Conservation (phyloP, 345 rosid species). For the Syzygium grande region DNA sequence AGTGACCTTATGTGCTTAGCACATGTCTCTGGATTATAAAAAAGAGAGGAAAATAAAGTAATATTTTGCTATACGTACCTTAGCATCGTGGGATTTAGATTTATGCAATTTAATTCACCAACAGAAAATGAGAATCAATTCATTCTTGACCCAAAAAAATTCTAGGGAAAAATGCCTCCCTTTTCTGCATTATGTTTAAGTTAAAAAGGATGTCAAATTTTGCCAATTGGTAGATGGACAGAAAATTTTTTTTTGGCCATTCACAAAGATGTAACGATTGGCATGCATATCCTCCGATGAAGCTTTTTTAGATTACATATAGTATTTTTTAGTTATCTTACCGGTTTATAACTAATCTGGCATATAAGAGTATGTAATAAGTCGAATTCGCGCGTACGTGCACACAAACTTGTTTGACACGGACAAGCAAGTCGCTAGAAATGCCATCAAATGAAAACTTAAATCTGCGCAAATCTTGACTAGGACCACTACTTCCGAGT, state of each 20-base stretch:
- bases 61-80: too few species aligned
- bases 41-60: too few species aligned
- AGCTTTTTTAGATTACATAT: neutral
- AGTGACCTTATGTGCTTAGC: too few species aligned
- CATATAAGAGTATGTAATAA: too few species aligned
- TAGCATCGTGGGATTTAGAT: too few species aligned
- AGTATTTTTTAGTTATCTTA: too few species aligned
- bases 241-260: neutral
- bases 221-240: neutral
- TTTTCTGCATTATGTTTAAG: neutral
- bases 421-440: neutral
- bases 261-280: neutral
- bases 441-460: neutral
- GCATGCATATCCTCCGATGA: neutral
- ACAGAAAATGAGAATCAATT: neutral
- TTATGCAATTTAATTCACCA: neutral
- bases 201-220: neutral
- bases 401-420: neutral
- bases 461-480: neutral
- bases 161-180: neutral
- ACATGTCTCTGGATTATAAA: too few species aligned
- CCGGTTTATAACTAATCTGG: neutral
- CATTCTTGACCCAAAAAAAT: neutral
- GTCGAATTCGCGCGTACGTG: neutral
- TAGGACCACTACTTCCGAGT: neutral